A percentile compares a stretch with the other conserved stretches of the same genome.
Evolutionary conservation across 768 basidiomycete genomes (phyloP).

Genomic region (Kwoniella pini): DNA sequence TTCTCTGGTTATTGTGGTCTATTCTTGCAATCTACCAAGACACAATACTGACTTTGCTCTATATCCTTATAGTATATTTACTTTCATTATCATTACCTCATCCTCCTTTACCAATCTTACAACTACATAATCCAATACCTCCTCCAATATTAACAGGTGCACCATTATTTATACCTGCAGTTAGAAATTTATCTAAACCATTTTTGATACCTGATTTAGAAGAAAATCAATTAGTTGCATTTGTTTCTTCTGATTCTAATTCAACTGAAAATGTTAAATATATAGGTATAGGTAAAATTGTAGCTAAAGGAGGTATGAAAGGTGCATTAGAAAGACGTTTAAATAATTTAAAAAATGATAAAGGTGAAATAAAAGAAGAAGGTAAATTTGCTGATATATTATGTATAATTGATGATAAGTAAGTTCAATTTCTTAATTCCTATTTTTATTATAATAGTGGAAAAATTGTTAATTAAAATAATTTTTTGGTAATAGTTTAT

Average conservation of each 20-base stretch:
- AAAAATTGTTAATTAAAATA: conserved; percentile 1
- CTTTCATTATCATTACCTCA: conserved; percentile 23
- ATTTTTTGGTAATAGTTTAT: conserved; percentile 30
- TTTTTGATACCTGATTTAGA: conserved; percentile 44
- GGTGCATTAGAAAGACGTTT: conserved; percentile 43
- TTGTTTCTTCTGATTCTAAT: conserved; percentile 27
- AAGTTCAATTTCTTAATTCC: conserved; percentile 13
- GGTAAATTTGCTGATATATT: conserved; percentile 49
- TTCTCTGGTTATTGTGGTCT: background rate
- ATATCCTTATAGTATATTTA: conserved; percentile 25
- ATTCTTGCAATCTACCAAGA: too few relatives aligned
- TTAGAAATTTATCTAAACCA: conserved; percentile 38
- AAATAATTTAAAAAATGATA: conserved; percentile 24
- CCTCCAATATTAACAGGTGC: conserved; percentile 50
- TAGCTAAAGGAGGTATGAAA: conserved; percentile 42
- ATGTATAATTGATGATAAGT: conserved; percentile 51
- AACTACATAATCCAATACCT: conserved; percentile 47
- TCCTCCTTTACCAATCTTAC: conserved; percentile 40
- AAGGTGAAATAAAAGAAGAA: conserved; percentile 34
- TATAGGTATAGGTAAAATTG: conserved; percentile 45
- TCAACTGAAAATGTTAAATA: conserved; percentile 29
- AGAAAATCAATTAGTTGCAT: conserved; percentile 41
- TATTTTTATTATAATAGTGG: too few relatives aligned
- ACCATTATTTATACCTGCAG: conserved; percentile 50
- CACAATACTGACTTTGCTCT: too few relatives aligned